phyloP scores from a whole-genome alignment of 805 yeast genomes.

The Priceomyces castillae region DNA sequence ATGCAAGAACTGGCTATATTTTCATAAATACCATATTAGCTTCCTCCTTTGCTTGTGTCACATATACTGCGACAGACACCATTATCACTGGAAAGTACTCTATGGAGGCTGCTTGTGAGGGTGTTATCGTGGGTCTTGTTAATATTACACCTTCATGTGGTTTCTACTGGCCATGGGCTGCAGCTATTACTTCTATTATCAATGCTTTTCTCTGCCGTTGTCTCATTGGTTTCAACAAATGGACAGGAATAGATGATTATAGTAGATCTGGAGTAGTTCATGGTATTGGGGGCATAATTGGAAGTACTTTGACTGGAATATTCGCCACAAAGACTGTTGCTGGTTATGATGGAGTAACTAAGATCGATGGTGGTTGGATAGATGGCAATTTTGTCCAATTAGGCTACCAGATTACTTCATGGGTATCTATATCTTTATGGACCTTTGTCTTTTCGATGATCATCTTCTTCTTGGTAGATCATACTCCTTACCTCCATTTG shows the following conservation, averaged over 20 bases:
- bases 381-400: constrained; percentile 44
- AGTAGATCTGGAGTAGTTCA: constrained; percentile 45
- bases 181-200: constrained; percentile 41
- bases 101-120: constrained; percentile 43
- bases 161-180: constrained; percentile 45
- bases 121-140: constrained; percentile 45
- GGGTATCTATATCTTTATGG: constrained; percentile 45
- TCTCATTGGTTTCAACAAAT: constrained; percentile 32
- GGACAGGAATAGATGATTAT: constrained; percentile 46
- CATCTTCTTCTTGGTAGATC: constrained; percentile 46
- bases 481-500: constrained; percentile 49
- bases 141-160: constrained; percentile 50
- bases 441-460: constrained; percentile 40
- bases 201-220: constrained; percentile 38
- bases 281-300: constrained; percentile 47
- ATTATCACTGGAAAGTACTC: constrained; percentile 40
- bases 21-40: constrained; percentile 51
- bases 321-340: constrained; percentile 46
- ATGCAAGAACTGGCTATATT: constrained; percentile 44
- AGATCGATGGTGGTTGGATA: constrained; percentile 47
- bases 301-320: constrained; percentile 43
- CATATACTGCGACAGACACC: constrained; percentile 45
- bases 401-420: constrained; percentile 46
- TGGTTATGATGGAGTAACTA: constrained; percentile 43
- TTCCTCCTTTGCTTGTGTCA: constrained; percentile 45